A percentile compares a stretch with the other conserved stretches of the same genome.
These are phyloP conservation scores for Amesomyces nigricolor DNA, from an alignment of 2,329 filamentous ascomycete species.

Conservation along the genomic window DNA sequence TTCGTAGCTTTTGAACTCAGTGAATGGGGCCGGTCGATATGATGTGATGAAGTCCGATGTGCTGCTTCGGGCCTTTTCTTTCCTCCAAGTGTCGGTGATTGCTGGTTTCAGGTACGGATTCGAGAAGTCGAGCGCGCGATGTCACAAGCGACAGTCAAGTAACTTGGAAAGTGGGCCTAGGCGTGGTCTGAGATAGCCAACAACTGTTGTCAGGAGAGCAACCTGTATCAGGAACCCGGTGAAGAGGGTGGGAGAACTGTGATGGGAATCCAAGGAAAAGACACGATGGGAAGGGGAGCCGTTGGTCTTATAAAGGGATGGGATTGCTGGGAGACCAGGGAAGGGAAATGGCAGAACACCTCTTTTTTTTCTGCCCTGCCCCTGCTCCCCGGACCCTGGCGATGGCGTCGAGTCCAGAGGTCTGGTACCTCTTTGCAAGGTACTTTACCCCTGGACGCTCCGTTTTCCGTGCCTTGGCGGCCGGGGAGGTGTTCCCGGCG, in stretches of 20 bases:
- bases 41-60: constrained; percentile 1
- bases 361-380: constrained; percentile 17
- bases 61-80: constrained; percentile 1
- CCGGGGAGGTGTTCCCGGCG: constrained; percentile 16
- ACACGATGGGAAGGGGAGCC: constrained; percentile 21
- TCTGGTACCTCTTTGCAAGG: constrained; percentile 20
- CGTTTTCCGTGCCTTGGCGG: constrained; percentile 20
- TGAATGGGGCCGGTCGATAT: constrained; percentile 18
- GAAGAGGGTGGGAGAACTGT: constrained; percentile 14
- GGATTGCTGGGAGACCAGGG: constrained; percentile 20
- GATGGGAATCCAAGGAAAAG: constrained; percentile 24
- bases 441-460: constrained; percentile 23
- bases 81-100: constrained; percentile 4
- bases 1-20: no score
- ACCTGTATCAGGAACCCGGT: constrained; percentile 2
- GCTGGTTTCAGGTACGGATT: constrained; percentile 15
- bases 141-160: constrained; percentile 2
- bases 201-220: constrained; percentile 1
- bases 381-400: constrained; percentile 14
- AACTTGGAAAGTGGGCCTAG: not conserved
- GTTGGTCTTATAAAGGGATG: constrained; percentile 23
- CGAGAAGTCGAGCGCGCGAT: constrained; percentile 4
- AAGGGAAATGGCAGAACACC: constrained; percentile 14
- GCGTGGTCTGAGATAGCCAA: not conserved
- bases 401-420: constrained; percentile 20